Evolutionary conservation across 345 rosid genomes (phyloP).

Genomic region (Excoecaria cochinchinensis): DNA sequence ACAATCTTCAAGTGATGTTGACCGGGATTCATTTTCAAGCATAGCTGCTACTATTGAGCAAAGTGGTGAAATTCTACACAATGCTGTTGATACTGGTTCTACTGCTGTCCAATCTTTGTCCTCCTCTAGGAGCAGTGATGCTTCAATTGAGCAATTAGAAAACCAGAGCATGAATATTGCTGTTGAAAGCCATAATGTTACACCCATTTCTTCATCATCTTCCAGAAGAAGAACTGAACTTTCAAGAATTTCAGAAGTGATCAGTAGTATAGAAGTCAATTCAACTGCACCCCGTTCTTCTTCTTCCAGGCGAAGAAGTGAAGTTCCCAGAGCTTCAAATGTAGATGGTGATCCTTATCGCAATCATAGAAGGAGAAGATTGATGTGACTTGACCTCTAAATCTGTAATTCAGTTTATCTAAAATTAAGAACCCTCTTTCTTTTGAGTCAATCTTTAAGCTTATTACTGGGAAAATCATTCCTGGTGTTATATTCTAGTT

Average conservation of each 20-base stretch:
- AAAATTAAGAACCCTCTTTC: not conserved
- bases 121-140: constrained; percentile 20
- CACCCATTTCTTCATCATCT: not conserved
- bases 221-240: constrained; percentile 12
- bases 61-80: constrained; percentile 23
- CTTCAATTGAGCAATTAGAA: constrained; percentile 10
- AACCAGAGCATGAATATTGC: not conserved
- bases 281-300: not conserved
- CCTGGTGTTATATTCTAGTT: not conserved
- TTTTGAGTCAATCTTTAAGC: not conserved
- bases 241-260: constrained; percentile 9
- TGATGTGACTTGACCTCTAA: not conserved
- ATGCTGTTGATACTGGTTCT: constrained; percentile 25
- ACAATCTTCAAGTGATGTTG: constrained; percentile 24
- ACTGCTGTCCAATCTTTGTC: constrained; percentile 11
- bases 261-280: not conserved
- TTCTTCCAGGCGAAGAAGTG: constrained; percentile 14
- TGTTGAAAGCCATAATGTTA: not conserved
- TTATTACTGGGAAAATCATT: not conserved
- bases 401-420: not conserved
- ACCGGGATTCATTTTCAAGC: constrained; percentile 28
- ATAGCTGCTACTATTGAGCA: constrained; percentile 14
- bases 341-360: not conserved
- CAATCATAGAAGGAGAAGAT: constrained; percentile 18
- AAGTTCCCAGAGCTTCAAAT: constrained; percentile 10